Percentiles rank a stretch among this genome's conserved stretches.
Evolutionary conservation across 2,329 filamentous ascomycete genomes (phyloP).

Genomic region (Aureobasidium sp.): DNA sequence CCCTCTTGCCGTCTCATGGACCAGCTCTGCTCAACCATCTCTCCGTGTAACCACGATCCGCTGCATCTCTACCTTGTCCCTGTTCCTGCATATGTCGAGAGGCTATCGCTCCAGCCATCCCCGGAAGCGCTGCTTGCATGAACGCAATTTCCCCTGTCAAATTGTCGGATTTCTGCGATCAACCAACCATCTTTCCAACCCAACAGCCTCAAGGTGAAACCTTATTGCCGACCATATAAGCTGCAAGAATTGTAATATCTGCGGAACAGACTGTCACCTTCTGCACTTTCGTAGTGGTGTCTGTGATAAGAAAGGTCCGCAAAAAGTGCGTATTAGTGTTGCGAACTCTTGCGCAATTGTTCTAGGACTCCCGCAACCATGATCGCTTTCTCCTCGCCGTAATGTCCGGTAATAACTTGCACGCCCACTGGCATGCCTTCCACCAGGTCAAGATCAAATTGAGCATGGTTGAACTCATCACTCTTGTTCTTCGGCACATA

Average conservation of each 20-base stretch:
- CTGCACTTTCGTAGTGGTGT: not conserved
- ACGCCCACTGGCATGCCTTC: not conserved
- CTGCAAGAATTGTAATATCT: not conserved
- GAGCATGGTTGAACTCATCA: constrained; percentile 1
- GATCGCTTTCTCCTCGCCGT: constrained; percentile 2
- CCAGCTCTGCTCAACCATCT: not conserved
- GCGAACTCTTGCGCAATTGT: not conserved
- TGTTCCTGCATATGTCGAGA: constrained; percentile 5
- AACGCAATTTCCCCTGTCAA: not conserved
- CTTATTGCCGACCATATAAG: not conserved
- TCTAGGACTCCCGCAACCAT: constrained; percentile 1
- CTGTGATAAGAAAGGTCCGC: too few species aligned
- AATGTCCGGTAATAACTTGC: constrained; percentile 1
- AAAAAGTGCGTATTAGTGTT: not conserved
- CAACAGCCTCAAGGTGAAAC: not conserved
- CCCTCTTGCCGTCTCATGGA: not conserved
- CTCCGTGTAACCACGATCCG: not conserved
- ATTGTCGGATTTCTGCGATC: not conserved
- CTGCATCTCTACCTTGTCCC: not conserved
- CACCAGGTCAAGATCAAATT: constrained; percentile 4
- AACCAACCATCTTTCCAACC: not conserved
- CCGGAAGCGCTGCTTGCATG: not conserved
- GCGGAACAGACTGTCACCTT: not conserved
- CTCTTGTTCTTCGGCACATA: constrained; percentile 6
- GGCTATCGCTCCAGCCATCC: not conserved